Evolutionary conservation across 1,284 basidiomycete genomes (phyloP), one percentile per base, ranked within the genome.

Genomic region (Heterobasidion irregulare): DNA sequence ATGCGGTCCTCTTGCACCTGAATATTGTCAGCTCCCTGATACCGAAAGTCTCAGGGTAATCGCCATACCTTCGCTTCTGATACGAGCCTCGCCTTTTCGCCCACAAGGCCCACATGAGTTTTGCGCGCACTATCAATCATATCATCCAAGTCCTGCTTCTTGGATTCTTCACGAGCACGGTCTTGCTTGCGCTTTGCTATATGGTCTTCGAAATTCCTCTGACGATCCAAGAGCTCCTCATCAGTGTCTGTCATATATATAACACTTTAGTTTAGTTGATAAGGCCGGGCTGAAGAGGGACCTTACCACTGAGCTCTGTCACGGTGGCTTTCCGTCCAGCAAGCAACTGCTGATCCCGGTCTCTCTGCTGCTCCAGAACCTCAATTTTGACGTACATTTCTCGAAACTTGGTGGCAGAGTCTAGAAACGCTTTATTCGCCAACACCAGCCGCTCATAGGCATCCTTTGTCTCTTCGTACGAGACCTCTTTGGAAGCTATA

Each of bases 401-500:
- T 43, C 89, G 82, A 68, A 98, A 98, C 63, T 88, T 87, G 15
- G 84, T 83, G 1, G 92, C 88, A 50, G 86, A 80, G 55, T 95
- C 87, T 64, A 92, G 88, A 66, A 95, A 92, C 50, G 83, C 81
- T 57, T 84, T 77, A 68, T 99, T 99, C 43, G 84, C 77, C 47
- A 80, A 76, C 49, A 86, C 86, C 44, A 92, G 73, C 15, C 73
- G 72, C 32, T 88, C 81, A 61, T 90, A 86, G 56, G 84, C 70
- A 10, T 70, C 72, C 70, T 79, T 90, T 62, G 87, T 79, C 26
- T 84, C 78, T 54, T 94, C 89, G 49, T 86, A 83, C 54, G 89
- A 82, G 12, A 85, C 76, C 60, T 92, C 82, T 69, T 93, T 95
- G 2, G 77, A 72, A 3, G 82, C 77, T 60, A 94, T 86, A 1